Evolutionary conservation across 768 basidiomycete species (phyloP).

Genomic region (Pisolithus albus): DNA sequence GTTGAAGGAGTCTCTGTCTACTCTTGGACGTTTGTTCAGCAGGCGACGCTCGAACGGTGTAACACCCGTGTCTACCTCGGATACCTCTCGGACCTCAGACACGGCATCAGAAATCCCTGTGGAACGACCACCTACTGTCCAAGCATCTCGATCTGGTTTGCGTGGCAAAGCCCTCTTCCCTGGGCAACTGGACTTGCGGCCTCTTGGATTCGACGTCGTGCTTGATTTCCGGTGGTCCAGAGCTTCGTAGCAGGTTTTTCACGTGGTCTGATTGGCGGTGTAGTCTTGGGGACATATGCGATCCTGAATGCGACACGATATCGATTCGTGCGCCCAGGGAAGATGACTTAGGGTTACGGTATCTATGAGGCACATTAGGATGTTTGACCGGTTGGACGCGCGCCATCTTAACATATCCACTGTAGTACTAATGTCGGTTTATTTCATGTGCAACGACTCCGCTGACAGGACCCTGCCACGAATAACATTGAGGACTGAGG

Average conservation of each 20-base stretch:
- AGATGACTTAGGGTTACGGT: no score
- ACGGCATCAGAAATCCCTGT: slow-evolving; percentile 4
- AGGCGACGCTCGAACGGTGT: slow-evolving; percentile 6
- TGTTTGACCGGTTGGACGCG: no score
- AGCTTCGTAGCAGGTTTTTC: slow-evolving; percentile 9
- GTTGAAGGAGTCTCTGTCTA: slow-evolving; percentile 15
- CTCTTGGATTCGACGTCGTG: slow-evolving; percentile 64
- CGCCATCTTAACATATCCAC: no score
- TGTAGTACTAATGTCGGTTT: no score
- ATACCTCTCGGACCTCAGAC: not conserved
- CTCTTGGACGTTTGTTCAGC: slow-evolving; percentile 21
- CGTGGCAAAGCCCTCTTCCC: slow-evolving; percentile 24
- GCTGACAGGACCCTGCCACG: no score
- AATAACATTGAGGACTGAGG: no score
- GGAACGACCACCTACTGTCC: slow-evolving; percentile 5
- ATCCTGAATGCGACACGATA: no score
- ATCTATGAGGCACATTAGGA: no score
- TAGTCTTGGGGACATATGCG: slow-evolving; percentile 10
- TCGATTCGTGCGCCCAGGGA: no score
- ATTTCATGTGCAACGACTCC: no score
- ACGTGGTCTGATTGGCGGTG: slow-evolving; percentile 1
- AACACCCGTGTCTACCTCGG: not conserved
- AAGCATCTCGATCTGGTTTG: slow-evolving; percentile 3
- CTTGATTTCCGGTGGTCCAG: slow-evolving; percentile 69
- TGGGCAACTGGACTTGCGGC: slow-evolving; percentile 63